A percentile compares a stretch with the other conserved stretches of the same genome.
Conservation (phyloP, 2,329 filamentous ascomycete species). For the Xylaria sp. region DNA sequence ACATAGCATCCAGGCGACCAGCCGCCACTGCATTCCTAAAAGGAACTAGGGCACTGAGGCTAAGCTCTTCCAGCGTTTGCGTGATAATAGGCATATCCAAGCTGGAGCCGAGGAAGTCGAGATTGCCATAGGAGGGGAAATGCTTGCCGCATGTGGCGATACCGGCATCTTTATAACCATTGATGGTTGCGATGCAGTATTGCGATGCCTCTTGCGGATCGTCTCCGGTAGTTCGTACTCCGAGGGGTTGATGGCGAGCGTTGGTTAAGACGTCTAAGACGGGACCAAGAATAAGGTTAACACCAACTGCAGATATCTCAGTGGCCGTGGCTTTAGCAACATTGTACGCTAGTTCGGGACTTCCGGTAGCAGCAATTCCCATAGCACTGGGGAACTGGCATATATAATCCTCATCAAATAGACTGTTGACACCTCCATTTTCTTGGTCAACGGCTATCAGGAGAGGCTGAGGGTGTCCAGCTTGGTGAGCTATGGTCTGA, state of each 20-base stretch:
- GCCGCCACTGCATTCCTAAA: constrained; percentile 89
- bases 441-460: constrained; percentile 95
- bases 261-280: constrained; percentile 95
- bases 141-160: constrained; percentile 92
- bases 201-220: constrained; percentile 94
- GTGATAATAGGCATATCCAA: constrained; percentile 95
- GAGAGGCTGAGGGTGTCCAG: constrained; percentile 86
- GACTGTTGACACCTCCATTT: constrained; percentile 95
- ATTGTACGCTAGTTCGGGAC: constrained; percentile 82
- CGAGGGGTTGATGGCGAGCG: constrained; percentile 85
- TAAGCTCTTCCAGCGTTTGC: constrained; percentile 89
- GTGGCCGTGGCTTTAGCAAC: constrained; percentile 92
- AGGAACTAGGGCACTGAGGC: constrained; percentile 86
- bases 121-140: constrained; percentile 93
- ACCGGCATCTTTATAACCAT: constrained; percentile 90
- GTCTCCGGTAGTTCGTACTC: constrained; percentile 87
- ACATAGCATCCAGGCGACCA: constrained; percentile 86
- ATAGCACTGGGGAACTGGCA: constrained; percentile 97
- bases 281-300: constrained; percentile 94
- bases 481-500: constrained; percentile 87
- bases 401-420: constrained; percentile 94
- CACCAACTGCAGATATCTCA: constrained; percentile 88
- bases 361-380: constrained; percentile 92
- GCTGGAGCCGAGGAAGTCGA: constrained; percentile 90
- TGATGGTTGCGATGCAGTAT: constrained; percentile 88